Evolutionary conservation across 2,329 filamentous ascomycete species (phyloP).

Genomic region (Trichoderma endophyticum): DNA sequence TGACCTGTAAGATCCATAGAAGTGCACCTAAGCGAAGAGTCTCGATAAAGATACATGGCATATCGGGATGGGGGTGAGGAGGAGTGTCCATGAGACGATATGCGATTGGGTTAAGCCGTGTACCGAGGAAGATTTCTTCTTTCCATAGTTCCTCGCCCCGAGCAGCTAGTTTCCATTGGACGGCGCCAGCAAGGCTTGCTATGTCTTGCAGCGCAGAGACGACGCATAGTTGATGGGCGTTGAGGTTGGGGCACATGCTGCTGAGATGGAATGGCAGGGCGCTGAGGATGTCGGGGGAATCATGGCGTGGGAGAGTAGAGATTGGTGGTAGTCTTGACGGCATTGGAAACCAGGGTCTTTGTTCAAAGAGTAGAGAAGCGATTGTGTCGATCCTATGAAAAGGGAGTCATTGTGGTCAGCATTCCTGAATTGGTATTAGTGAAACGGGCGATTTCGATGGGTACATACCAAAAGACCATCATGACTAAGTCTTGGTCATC

Average conservation of each 20-base stretch:
- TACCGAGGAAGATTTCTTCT: slow-evolving; percentile 11
- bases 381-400: slow-evolving; percentile 8
- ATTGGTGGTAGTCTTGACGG: neutral
- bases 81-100: slow-evolving; percentile 4
- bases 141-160: neutral
- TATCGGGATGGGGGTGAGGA: neutral
- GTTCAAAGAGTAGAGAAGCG: neutral
- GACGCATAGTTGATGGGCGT: neutral
- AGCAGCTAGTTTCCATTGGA: neutral
- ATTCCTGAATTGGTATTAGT: neutral
- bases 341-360: slow-evolving; percentile 8
- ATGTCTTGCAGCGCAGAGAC: neutral
- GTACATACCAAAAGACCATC: slow-evolving; percentile 8
- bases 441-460: neutral
- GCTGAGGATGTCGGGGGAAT: neutral
- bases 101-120: slow-evolving; percentile 3
- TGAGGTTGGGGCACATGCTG: neutral
- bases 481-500: neutral
- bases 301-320: neutral
- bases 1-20: slow-evolving; percentile 6
- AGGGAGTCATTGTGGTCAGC: neutral
- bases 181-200: neutral
- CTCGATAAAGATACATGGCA: neutral
- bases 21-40: neutral
- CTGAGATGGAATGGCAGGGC: neutral